phyloP scores from a whole-genome alignment of 225 moss, liverwort and hornwort species.

The Polytrichum commune region DNA sequence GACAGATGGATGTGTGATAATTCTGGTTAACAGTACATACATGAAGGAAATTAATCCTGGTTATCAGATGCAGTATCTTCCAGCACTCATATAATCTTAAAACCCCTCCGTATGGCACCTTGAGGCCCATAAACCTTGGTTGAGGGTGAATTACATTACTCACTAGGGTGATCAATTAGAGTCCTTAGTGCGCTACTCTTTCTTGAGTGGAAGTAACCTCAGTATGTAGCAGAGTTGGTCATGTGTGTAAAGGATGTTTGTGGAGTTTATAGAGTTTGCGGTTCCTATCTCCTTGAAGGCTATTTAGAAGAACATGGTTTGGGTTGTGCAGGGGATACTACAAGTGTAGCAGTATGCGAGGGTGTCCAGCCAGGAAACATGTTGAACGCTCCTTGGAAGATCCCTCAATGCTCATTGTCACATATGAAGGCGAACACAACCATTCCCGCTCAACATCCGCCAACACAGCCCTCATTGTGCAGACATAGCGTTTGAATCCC shows the following conservation, averaged over 20 bases:
- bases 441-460: constrained; percentile 52
- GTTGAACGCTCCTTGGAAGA: constrained; percentile 64
- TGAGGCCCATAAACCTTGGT: no score
- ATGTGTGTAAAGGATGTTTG: not conserved
- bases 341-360: constrained; percentile 69
- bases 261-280: not conserved
- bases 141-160: no score
- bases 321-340: constrained; percentile 54
- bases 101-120: no score
- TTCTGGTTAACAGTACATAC: no score
- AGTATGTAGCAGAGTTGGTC: not conserved
- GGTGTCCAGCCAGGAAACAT: constrained; percentile 68
- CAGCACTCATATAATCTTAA: no score
- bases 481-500: constrained; percentile 26
- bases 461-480: constrained; percentile 48
- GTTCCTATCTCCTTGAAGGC: not conserved
- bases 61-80: no score
- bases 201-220: no score
- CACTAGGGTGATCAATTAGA: no score
- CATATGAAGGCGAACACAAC: constrained; percentile 69
- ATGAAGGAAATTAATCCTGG: no score
- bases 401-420: constrained; percentile 57
- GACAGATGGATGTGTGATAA: no score
- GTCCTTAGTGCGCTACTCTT: no score
- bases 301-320: not conserved